phyloP scores from a whole-genome alignment of 73 alveolate genomes.

The Diophrys appendiculata region DNA sequence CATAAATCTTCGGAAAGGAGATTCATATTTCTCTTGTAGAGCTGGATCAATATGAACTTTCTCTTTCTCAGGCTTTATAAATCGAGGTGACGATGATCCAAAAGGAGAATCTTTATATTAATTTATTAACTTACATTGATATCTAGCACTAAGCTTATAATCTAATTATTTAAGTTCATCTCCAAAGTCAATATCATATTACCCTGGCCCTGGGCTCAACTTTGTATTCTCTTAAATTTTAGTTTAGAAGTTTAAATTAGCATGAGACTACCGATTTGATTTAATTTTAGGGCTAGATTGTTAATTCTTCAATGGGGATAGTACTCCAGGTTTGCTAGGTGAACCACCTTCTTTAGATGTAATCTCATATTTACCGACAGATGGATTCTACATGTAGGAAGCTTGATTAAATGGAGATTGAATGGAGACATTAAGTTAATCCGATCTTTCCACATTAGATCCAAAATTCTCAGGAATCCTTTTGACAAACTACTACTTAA shows the following conservation, averaged over 20 bases:
- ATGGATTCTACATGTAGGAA: neutral
- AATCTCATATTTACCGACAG: neutral
- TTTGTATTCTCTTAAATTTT: neutral
- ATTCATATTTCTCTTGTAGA: neutral
- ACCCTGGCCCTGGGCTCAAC: constrained; percentile 43
- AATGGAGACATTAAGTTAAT: constrained; percentile 1
- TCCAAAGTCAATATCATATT: constrained; percentile 31
- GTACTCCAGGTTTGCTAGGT: no score
- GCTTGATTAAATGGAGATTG: neutral
- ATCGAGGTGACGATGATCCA: constrained; percentile 36
- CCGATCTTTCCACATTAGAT: constrained; percentile 4
- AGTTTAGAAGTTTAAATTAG: neutral
- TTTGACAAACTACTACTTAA: neutral
- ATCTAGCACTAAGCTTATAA: constrained; percentile 34
- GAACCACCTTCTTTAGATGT: no score
- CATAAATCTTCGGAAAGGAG: constrained; percentile 35
- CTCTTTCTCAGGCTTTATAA: constrained; percentile 13
- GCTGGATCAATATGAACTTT: neutral
- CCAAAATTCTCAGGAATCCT: neutral
- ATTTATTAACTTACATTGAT: constrained; percentile 10
- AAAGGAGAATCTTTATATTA: constrained; percentile 20
- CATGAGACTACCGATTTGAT: no score
- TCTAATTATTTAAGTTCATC: constrained; percentile 30
- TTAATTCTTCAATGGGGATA: no score
- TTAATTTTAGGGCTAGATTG: no score